phyloP scores from a whole-genome alignment of 257 asterid genomes.

The Hygrophila difformis region DNA sequence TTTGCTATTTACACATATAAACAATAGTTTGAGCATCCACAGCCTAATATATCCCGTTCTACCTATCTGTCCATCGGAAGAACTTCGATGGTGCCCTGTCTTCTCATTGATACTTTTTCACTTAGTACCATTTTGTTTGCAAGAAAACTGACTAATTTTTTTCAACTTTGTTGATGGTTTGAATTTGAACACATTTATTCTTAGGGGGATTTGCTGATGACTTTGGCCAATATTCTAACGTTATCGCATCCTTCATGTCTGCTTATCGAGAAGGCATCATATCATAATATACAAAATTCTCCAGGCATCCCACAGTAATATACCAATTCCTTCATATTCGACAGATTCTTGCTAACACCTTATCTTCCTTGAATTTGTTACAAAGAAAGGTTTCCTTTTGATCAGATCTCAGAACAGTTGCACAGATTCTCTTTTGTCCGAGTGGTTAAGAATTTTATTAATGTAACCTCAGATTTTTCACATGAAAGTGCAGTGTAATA shows the following conservation, averaged over 20 bases:
- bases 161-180: neutral
- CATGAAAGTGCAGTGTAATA: slow-evolving; percentile 5
- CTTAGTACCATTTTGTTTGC: neutral
- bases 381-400: slow-evolving; percentile 8
- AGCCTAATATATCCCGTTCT: slow-evolving; percentile 4
- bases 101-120: neutral
- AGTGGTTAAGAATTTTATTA: slow-evolving; percentile 23
- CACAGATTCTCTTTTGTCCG: slow-evolving; percentile 23
- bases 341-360: slow-evolving; percentile 16
- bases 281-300: neutral
- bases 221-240: slow-evolving; percentile 13
- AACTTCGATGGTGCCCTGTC: neutral
- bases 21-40: slow-evolving; percentile 13
- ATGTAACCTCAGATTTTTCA: slow-evolving; percentile 9
- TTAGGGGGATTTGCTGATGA: neutral
- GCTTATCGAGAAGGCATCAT: slow-evolving; percentile 22
- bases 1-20: slow-evolving; percentile 10
- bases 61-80: neutral
- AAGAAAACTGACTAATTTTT: neutral
- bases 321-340: neutral
- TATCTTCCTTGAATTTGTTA: slow-evolving; percentile 15
- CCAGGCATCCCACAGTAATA: neutral
- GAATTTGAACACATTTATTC: slow-evolving; percentile 13
- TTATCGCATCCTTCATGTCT: slow-evolving; percentile 19
- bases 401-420: slow-evolving; percentile 24